These are phyloP conservation scores for Ogataea glucozyma DNA, from an alignment of 805 yeast species.

Conservation along the genomic window DNA sequence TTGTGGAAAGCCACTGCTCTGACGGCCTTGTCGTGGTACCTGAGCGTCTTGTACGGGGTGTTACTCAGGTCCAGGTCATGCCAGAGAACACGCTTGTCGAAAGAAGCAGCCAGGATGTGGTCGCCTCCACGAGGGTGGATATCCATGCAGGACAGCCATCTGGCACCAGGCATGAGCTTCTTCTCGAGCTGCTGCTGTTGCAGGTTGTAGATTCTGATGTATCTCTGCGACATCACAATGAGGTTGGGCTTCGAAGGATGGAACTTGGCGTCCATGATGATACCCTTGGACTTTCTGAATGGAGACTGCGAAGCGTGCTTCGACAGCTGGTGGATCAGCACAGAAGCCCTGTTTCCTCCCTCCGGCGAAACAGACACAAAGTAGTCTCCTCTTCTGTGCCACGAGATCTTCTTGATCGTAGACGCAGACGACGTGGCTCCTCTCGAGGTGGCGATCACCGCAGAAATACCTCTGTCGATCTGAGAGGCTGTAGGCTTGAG, in stretches of 20 bases:
- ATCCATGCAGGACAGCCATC: slow-evolving; percentile 90
- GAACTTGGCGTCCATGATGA: slow-evolving; percentile 93
- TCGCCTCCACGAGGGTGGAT: slow-evolving; percentile 94
- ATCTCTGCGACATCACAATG: slow-evolving; percentile 91
- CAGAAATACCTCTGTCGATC: slow-evolving; percentile 63
- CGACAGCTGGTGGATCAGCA: slow-evolving; percentile 90
- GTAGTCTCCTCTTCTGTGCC: slow-evolving; percentile 98
- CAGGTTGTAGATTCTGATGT: slow-evolving; percentile 86
- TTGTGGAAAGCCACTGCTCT: slow-evolving; percentile 86
- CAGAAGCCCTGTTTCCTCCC: slow-evolving; percentile 75
- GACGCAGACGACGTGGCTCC: slow-evolving; percentile 45
- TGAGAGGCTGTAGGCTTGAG: slow-evolving; percentile 70
- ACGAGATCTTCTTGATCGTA: slow-evolving; percentile 76
- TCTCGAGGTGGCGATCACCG: slow-evolving; percentile 59
- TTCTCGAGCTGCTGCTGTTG: slow-evolving; percentile 81
- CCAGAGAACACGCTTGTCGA: slow-evolving; percentile 94
- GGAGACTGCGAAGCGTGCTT: slow-evolving; percentile 96
- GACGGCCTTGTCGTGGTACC: slow-evolving; percentile 95
- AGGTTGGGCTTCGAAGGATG: slow-evolving; percentile 95
- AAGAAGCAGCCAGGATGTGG: slow-evolving; percentile 87
- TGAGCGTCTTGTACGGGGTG: slow-evolving; percentile 91
- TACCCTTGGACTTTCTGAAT: slow-evolving; percentile 88
- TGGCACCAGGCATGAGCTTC: slow-evolving; percentile 90
- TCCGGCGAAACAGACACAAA: slow-evolving; percentile 97
- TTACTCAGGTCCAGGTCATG: slow-evolving; percentile 88